phyloP scores from a whole-genome alignment of 1,284 basidiomycete species.

The Rhodotorula sp. region DNA sequence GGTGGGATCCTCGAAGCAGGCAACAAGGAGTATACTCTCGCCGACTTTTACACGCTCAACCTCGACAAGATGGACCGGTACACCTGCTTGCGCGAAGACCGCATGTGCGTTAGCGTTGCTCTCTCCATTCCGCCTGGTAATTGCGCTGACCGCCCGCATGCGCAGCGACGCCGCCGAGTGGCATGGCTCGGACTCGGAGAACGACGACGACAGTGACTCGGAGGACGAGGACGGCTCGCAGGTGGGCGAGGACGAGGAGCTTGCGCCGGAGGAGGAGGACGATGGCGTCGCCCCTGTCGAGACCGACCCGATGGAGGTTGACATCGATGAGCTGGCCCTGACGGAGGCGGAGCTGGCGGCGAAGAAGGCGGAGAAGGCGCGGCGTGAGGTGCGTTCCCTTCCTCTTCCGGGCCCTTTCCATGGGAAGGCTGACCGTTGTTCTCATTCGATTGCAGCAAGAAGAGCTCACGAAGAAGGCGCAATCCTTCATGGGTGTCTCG shows the following conservation, averaged over 20 bases:
- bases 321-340: constrained; percentile 29
- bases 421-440: not conserved
- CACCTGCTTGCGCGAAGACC: constrained; percentile 68
- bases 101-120: constrained; percentile 56
- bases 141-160: too few relatives aligned
- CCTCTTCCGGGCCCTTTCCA: not conserved
- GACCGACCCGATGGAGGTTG: constrained; percentile 53
- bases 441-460: constrained; percentile 18
- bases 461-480: constrained; percentile 64
- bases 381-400: constrained; percentile 42
- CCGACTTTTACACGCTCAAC: constrained; percentile 75
- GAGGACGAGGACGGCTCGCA: constrained; percentile 45
- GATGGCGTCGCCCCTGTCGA: constrained; percentile 59
- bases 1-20: constrained; percentile 83
- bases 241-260: constrained; percentile 58
- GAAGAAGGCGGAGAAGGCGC: constrained; percentile 46
- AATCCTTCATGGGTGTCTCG: constrained; percentile 70
- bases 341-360: constrained; percentile 45
- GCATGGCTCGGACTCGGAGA: constrained; percentile 49
- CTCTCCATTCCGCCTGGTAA: not conserved
- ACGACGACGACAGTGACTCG: constrained; percentile 50
- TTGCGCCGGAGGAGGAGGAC: constrained; percentile 55
- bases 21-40: constrained; percentile 77
- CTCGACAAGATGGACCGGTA: constrained; percentile 80
- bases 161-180: constrained; percentile 34